These are phyloP conservation scores for Sclerotinia nivalis DNA, from an alignment of 2,329 filamentous ascomycete genomes.

Conservation along the genomic window DNA sequence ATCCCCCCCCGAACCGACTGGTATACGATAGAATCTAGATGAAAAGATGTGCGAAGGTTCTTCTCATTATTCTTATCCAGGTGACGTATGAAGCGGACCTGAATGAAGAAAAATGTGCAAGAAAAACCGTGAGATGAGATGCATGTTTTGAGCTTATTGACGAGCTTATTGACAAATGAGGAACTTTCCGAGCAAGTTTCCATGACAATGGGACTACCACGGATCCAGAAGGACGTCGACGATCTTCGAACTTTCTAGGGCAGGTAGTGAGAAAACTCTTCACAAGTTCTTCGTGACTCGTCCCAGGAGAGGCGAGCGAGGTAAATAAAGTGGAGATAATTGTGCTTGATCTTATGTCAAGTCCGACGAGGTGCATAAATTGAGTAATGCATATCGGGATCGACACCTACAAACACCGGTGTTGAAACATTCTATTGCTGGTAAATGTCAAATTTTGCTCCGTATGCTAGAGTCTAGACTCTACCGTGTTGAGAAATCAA, in stretches of 20 bases:
- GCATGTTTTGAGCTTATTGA: background rate
- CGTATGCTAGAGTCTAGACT: background rate
- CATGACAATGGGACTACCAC: background rate
- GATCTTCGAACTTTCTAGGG: background rate
- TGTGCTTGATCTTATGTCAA: background rate
- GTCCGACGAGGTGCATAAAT: background rate
- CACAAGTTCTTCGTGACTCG: background rate
- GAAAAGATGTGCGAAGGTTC: background rate
- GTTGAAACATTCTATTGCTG: background rate
- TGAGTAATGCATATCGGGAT: constrained; percentile 2
- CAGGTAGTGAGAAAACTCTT: background rate
- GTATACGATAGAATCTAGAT: background rate
- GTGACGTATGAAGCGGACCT: constrained; percentile 3
- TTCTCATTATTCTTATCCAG: background rate
- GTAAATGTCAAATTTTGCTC: background rate
- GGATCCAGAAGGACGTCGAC: background rate
- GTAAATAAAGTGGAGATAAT: background rate
- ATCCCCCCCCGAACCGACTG: background rate
- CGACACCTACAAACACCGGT: background rate
- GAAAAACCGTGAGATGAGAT: background rate
- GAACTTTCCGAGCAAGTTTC: background rate
- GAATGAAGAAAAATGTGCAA: background rate
- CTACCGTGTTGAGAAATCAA: background rate
- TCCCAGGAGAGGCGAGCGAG: background rate
- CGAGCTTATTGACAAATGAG: background rate